These are phyloP conservation scores for Eucalyptus cloeziana DNA, from an alignment of 345 rosid genomes.

Conservation along the genomic window DNA sequence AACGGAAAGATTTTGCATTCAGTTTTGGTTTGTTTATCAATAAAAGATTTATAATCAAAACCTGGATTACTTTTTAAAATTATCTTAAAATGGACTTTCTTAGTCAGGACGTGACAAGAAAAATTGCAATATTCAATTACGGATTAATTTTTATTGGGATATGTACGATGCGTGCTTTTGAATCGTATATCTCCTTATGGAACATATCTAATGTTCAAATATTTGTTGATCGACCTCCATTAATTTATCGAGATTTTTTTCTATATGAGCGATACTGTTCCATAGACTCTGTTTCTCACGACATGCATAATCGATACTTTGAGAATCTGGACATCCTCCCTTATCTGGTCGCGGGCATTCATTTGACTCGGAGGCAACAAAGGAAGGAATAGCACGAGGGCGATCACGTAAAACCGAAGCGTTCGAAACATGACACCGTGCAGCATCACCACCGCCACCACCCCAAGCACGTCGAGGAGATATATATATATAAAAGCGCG, in stretches of 20 bases:
- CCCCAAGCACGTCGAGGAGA: neutral
- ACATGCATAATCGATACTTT: neutral
- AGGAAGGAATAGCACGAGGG: neutral
- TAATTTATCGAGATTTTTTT: neutral
- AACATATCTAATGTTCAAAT: neutral
- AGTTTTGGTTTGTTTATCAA: no score
- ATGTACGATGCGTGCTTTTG: neutral
- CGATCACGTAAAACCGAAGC: neutral
- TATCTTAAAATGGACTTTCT: neutral
- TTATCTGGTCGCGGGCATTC: neutral
- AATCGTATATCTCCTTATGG: neutral
- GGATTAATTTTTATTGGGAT: neutral
- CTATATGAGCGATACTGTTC: neutral
- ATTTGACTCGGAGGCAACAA: neutral
- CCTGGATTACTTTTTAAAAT: neutral
- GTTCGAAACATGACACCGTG: neutral
- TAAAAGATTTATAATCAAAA: neutral
- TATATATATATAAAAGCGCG: neutral
- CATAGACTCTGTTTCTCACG: neutral
- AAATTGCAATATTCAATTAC: neutral
- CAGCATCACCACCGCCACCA: neutral
- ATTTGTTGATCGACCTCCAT: accelerated
- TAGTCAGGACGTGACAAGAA: neutral
- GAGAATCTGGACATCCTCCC: neutral
- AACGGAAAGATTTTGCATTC: neutral